phyloP scores from a whole-genome alignment of 2,329 filamentous ascomycete genomes.

The Graphium sp. region DNA sequence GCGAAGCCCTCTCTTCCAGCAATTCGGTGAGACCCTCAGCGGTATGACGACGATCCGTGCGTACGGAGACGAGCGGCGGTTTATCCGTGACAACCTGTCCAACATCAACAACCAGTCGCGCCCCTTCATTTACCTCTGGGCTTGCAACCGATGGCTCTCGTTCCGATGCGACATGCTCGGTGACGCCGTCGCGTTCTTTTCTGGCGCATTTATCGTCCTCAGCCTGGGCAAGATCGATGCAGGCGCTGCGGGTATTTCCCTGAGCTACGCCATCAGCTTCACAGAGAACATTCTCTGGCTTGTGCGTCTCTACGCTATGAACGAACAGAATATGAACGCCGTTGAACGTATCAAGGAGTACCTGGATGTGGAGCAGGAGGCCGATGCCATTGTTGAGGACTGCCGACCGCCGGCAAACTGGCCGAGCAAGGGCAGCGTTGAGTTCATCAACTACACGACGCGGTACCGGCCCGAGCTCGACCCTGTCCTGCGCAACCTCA shows the following conservation, averaged over 20 bases:
- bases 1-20: constrained; percentile 88
- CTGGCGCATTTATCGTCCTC: constrained; percentile 76
- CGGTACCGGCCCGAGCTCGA: constrained; percentile 79
- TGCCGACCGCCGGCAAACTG: constrained; percentile 64
- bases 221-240: constrained; percentile 74
- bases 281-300: constrained; percentile 96
- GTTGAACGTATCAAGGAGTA: constrained; percentile 97
- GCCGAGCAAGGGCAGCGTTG: constrained; percentile 71
- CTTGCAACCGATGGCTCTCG: constrained; percentile 88
- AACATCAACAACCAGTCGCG: constrained; percentile 83
- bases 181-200: constrained; percentile 83
- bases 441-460: constrained; percentile 81
- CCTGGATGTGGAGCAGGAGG: constrained; percentile 89
- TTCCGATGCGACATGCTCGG: constrained; percentile 84
- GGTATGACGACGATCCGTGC: constrained; percentile 95
- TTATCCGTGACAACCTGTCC: constrained; percentile 77
- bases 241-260: constrained; percentile 79
- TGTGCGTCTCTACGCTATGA: constrained; percentile 80
- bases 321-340: constrained; percentile 99
- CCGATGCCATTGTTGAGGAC: constrained; percentile 58
- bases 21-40: constrained; percentile 88
- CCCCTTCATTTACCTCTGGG: constrained; percentile 94
- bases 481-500: constrained; percentile 67
- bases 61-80: constrained; percentile 84
- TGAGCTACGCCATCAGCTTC: constrained; percentile 93